These are phyloP conservation scores for Trichoderma semiorbis DNA, from an alignment of 2,329 filamentous ascomycete species.

Conservation along the genomic window DNA sequence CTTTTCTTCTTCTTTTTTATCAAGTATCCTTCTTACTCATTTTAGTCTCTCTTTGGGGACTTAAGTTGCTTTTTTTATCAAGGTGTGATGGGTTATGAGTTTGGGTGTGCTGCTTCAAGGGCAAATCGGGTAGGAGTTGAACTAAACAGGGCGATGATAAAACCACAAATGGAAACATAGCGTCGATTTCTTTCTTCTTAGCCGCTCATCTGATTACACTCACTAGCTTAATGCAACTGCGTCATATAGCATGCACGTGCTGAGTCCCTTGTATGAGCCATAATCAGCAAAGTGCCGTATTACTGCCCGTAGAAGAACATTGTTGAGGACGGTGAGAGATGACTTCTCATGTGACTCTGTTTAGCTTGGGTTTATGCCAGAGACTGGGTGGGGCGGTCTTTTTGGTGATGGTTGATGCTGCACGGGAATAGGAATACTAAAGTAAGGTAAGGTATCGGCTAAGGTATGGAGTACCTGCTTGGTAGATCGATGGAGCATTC, in stretches of 20 bases:
- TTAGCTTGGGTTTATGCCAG: neutral
- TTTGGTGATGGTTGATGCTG: neutral
- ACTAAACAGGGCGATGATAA: neutral
- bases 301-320: neutral
- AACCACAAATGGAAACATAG: neutral
- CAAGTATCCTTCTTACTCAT: neutral
- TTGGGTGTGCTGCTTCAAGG: neutral
- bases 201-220: neutral
- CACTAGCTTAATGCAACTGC: neutral
- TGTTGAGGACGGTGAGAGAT: constrained; percentile 7
- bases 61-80: neutral
- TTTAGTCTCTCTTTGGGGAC: neutral
- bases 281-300: neutral
- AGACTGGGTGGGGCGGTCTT: neutral
- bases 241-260: constrained; percentile 5
- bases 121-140: neutral
- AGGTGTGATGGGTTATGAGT: neutral
- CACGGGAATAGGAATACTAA: neutral
- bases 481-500: constrained; percentile 3
- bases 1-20: neutral
- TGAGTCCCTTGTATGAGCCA: neutral
- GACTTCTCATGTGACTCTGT: constrained; percentile 7
- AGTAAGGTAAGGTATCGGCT: neutral
- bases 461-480: constrained; percentile 9
- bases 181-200: neutral